phyloP scores from a whole-genome alignment of 169 alveolate species.

The Cryptosporidium xiaoi region DNA sequence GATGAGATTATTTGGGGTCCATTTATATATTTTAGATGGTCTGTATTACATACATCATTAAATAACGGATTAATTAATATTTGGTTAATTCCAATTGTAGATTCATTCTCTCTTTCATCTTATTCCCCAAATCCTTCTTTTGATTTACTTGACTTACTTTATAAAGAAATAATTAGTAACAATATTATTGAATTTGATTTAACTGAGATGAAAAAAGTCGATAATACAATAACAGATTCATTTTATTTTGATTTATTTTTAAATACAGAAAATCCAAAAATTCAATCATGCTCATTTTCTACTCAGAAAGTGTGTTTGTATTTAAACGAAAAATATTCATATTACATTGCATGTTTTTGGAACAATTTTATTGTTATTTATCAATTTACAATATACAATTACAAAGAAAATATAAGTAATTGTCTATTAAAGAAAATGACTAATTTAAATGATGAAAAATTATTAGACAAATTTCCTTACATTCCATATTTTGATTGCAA shows the following conservation, averaged over 20 bases:
- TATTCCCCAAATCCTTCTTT: slow-evolving; percentile 53
- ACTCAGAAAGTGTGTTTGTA: neutral
- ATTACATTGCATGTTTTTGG: slow-evolving; percentile 17
- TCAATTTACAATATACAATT: neutral
- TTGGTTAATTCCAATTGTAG: slow-evolving; percentile 54
- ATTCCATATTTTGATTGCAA: slow-evolving; percentile 18
- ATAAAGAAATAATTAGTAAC: neutral
- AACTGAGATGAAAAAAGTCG: neutral
- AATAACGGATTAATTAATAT: slow-evolving; percentile 49
- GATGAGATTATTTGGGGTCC: slow-evolving; percentile 71
- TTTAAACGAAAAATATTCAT: neutral
- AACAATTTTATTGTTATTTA: slow-evolving; percentile 26
- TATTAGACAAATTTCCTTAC: neutral
- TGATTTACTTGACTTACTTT: slow-evolving; percentile 20
- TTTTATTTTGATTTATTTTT: slow-evolving; percentile 25
- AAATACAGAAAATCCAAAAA: slow-evolving; percentile 33
- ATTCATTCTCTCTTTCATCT: slow-evolving; percentile 35
- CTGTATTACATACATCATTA: slow-evolving; percentile 32
- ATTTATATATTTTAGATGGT: slow-evolving; percentile 43
- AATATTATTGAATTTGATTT: slow-evolving; percentile 19
- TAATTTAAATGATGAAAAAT: neutral
- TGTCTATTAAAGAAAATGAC: neutral
- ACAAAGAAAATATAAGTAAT: neutral
- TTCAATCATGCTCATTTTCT: slow-evolving; percentile 16
- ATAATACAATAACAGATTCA: neutral